A percentile compares a stretch with the other conserved stretches of the same genome.
Conservation (phyloP, 2,329 filamentous ascomycete species). For the Neurospora sp. region DNA sequence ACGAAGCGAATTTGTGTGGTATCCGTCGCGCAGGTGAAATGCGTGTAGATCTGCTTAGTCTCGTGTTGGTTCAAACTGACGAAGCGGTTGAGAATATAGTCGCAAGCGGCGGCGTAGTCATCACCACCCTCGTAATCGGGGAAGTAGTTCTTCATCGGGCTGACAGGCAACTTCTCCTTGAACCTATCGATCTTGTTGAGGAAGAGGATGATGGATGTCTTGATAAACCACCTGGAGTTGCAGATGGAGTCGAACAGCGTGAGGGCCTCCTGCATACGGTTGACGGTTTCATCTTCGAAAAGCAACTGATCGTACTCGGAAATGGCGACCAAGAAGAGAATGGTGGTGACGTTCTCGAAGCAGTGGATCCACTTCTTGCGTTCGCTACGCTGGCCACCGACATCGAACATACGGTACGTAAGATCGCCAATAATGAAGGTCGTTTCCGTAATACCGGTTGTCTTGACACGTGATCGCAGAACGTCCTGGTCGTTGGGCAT, state of each 20-base stretch:
- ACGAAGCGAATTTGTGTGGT: constrained; percentile 99
- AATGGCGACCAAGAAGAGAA: constrained; percentile 92
- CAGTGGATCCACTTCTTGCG: constrained; percentile 99
- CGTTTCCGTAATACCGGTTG: constrained; percentile 93
- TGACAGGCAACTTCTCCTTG: constrained; percentile 74
- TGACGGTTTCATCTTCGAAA: constrained; percentile 93
- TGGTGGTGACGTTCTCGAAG: constrained; percentile 95
- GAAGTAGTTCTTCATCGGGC: constrained; percentile 83
- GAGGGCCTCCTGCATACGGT: constrained; percentile 84
- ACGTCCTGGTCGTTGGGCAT: constrained; percentile 94
- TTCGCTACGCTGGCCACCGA: constrained; percentile 90
- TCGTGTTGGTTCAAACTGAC: constrained; percentile 98
- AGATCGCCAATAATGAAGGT: constrained; percentile 92
- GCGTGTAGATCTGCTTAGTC: constrained; percentile 99
- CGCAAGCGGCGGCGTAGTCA: constrained; percentile 90
- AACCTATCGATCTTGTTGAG: constrained; percentile 87
- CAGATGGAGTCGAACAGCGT: constrained; percentile 82
- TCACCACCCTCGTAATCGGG: constrained; percentile 89
- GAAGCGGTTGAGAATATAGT: constrained; percentile 98
- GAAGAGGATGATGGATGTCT: constrained; percentile 82
- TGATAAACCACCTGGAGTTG: constrained; percentile 84
- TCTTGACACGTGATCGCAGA: constrained; percentile 92
- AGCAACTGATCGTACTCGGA: constrained; percentile 94
- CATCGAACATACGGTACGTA: constrained; percentile 96
- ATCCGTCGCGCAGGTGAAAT: constrained; percentile 97